Base-by-base conservation (phyloP, 2,329 filamentous ascomycete species). In the Trichocomaceae sp. region DNA sequence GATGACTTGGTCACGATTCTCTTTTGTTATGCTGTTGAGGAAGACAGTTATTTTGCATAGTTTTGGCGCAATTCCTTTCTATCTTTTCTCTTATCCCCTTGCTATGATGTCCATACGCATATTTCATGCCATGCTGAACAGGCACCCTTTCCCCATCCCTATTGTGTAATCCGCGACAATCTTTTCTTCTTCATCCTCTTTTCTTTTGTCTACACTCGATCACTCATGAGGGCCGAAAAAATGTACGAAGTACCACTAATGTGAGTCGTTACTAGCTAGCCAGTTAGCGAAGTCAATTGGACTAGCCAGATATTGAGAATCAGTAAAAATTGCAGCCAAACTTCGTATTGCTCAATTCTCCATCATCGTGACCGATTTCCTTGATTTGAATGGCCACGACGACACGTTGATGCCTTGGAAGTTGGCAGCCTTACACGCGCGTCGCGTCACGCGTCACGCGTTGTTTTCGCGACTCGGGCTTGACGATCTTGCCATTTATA, bases 1-100 rank as follows among this genome's bases (percentile, higher is more conserved):
- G 22, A 58, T 35, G 57, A 58, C 39, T 37, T 29, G 33, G 37
- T 51, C n/a, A 58, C 48, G 57, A 58, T 39, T 39, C 20, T 44
- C 39, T 54, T 37, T 45, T 41, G 47, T n/a, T 39, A 52, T 50
- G 55, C 48, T 52, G 35, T 26, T 35, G 10, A 26, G 7, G 7
- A 39, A 29, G 35, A 35, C 45, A 49, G 37, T 5, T 26, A 26
- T 54, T 42, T 52, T 48, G 31, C 45, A 47, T 47, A 39, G 19
- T 10, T 44, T 31, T 37, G 50, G 54, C 49, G 39, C 44, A 49
- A 17, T 52, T 35, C 39, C 22, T 54, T n/a, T 31, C 45, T 29
- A 50, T 46, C 29, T 42, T 19, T 22, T 46, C 37, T 49, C 29
- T 15, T 29, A 46, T 20, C 26, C 39, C 44, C 23, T 19, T 20